phyloP scores from a whole-genome alignment of 1,284 basidiomycete species.

The Hymenochaete sp. region DNA sequence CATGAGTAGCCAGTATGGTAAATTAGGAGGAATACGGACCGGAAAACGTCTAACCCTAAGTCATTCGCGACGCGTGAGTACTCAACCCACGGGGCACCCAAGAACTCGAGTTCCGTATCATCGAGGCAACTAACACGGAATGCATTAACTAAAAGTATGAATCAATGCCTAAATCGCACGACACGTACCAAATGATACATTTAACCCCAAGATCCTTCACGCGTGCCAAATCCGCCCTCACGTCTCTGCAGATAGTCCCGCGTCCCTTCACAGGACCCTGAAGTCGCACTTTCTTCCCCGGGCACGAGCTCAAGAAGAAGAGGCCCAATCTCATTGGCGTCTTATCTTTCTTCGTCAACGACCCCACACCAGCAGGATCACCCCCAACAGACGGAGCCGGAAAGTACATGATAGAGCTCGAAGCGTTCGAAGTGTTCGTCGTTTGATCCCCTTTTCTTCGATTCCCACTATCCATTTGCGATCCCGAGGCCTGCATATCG shows the following conservation, averaged over 20 bases:
- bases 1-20: constrained; percentile 2
- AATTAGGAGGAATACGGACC: constrained; percentile 28
- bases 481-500: background rate
- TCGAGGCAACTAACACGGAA: constrained; percentile 61
- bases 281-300: constrained; percentile 93
- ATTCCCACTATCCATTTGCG: background rate
- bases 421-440: background rate
- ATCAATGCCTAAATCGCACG: background rate
- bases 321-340: constrained; percentile 54
- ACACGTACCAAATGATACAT: constrained; percentile 72
- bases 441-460: too few species aligned
- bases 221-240: constrained; percentile 68
- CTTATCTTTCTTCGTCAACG: constrained; percentile 27
- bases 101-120: constrained; percentile 74
- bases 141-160: background rate
- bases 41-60: constrained; percentile 70
- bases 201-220: constrained; percentile 72
- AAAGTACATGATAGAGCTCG: background rate
- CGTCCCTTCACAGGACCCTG: constrained; percentile 76
- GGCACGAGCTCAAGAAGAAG: constrained; percentile 84
- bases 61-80: constrained; percentile 59
- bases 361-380: constrained; percentile 19
- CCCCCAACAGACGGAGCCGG: constrained; percentile 3
- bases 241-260: constrained; percentile 76
- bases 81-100: constrained; percentile 78